Base-by-base conservation (phyloP, 2,329 filamentous ascomycete species). In the Thielaviopsis ethacetica region DNA sequence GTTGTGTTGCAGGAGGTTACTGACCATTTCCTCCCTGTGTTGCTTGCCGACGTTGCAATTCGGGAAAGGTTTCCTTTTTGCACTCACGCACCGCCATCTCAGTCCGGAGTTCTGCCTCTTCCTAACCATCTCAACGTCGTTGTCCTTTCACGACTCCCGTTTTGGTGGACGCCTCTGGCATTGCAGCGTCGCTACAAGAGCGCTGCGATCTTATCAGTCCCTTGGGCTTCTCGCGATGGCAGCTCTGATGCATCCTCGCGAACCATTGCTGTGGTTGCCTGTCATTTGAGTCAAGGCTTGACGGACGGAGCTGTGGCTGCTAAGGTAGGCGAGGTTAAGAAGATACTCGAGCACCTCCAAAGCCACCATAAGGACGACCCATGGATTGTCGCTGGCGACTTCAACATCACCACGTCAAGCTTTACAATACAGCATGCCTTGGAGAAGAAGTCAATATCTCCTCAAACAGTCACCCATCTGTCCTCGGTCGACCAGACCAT, bases 1-100 rank as follows among this genome's bases (percentile, higher is more conserved):
- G 63, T 80, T 9, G 70, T 79, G 2, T 71, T 86, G 5, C 76
- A 86, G 65, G 83, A 85, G 68, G 78, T 85, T 1, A 83, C 81
- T 0, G 82, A 85, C 62, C 73, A 79, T 49, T 84, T 85, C 61
- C 73, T 86, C 0, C 72, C 73, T 0, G 75, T 74, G 59, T 69
- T 86, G 0, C 75, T 85, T 1, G 64, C 66, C 2, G 67, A 79
- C 58, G 61, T 68, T 1, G 64, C 68, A 1, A 70, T 85, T 24
- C 72, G 73, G 27, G 63, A 67, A 12, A 68, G 66, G 1, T 85
- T 83, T 62, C 72, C 75, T 1, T 85, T 76, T 65, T 68, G 71
- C n/a, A 81, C 79, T 1, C 76, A 83, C 65, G 79, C 75, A 0
- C 78, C 81, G 1, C 79, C 82, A 0, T 65, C 70, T 7, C 76